Percentiles rank a stretch among this genome's conserved stretches.
Evolutionary conservation across 441 rosid species (phyloP).

Genomic region (Brassica hybrid): DNA sequence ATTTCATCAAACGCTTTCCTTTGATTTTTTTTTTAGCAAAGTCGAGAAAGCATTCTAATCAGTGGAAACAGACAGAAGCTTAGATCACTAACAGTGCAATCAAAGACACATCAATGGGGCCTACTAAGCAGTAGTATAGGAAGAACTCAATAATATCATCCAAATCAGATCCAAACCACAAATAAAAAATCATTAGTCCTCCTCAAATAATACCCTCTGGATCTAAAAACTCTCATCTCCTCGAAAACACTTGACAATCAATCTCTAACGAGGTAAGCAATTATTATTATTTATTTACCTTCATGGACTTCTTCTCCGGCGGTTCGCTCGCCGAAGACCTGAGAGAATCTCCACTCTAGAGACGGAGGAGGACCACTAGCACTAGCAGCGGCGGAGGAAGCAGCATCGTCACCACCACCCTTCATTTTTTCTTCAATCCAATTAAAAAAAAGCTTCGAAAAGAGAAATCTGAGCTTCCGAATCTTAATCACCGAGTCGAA

Average conservation of each 20-base stretch:
- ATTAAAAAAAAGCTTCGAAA: no score
- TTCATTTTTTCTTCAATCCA: no score
- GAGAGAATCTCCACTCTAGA: no score
- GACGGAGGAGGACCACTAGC: no score
- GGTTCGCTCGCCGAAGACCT: no score
- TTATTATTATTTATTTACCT: slow-evolving; percentile 45
- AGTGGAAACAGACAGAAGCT: slow-evolving; percentile 2
- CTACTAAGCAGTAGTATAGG: no score
- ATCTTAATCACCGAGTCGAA: slow-evolving; percentile 39
- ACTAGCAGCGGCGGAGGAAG: no score
- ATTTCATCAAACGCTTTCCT: neutral
- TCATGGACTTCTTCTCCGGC: slow-evolving; percentile 81
- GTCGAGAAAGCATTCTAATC: slow-evolving; percentile 7
- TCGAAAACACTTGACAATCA: slow-evolving; percentile 9
- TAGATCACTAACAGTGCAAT: slow-evolving; percentile 31
- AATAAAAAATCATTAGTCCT: slow-evolving; percentile 34
- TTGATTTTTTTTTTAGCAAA: neutral
- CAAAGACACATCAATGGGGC: neutral
- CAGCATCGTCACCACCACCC: no score
- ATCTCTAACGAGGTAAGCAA: slow-evolving; percentile 12
- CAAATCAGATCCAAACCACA: slow-evolving; percentile 42
- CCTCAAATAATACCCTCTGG: slow-evolving; percentile 33
- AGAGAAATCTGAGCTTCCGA: slow-evolving; percentile 43
- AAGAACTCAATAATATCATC: no score
- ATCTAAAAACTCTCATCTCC: slow-evolving; percentile 23